Evolutionary conservation across 2,329 filamentous ascomycete genomes (phyloP), one percentile per base, ranked within the genome.

Genomic region (Tolypocladium pustulatum): DNA sequence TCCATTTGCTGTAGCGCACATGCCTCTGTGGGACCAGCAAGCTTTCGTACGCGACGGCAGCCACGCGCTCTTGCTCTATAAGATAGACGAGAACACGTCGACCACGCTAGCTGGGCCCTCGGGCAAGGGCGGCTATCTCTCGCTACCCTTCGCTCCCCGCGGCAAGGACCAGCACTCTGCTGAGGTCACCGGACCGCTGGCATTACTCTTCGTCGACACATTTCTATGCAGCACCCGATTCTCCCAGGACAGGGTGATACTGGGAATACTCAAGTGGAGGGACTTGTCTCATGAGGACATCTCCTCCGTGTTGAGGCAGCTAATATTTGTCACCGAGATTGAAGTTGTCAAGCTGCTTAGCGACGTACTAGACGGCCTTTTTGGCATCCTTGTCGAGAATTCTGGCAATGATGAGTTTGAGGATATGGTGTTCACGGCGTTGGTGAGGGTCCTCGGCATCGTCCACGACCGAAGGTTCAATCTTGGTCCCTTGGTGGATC

Each of bases 401-500:
- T 86, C 90, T n/a, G 91, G 90, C 12, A 91, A 91, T 63, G 90
- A 95, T 63, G 90, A 96, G 68, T 92, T 91, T 62, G 94, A 97
- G 68, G 93, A 97, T 67, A 75, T 96, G 20, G 87, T 97, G 2
- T 97, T 99, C 72, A 91, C 89, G 55, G 89, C 92, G 4, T 76
- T 99, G 57, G 91, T 97, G 27, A 88, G 89, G 46, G 90, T 97
- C 2, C 78, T 99, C 52, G 90, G 91, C 43, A 97, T 97, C 67
- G 90, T 96, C 6, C 90, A 97, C 68, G 94, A 99, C 72, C 85
- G 94, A 63, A 84, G 94, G 57, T 99, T 96, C 77, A 95, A 97
- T 66, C 78, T 97, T 9, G 87, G 89, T 1, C 92, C 93, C 0
- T 77, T 97, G 41, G 91, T 99, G 37, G 93, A 97, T 69, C 84